A percentile compares a stretch with the other conserved stretches of the same genome.
phyloP scores from a whole-genome alignment of 352 stramenopile genomes.

The Phytopythium kandeliae region DNA sequence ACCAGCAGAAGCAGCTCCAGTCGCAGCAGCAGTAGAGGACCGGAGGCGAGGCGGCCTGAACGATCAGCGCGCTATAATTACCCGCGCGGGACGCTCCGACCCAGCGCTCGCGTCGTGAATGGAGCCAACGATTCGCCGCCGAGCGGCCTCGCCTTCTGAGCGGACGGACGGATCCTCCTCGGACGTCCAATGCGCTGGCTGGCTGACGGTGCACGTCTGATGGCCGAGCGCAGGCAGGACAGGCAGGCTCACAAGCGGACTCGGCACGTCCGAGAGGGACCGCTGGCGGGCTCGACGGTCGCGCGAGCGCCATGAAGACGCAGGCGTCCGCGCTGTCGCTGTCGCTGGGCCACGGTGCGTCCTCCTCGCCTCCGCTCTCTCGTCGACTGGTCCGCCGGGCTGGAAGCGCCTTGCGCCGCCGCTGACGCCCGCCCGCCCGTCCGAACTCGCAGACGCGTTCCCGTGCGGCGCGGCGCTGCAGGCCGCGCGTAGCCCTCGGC shows the following conservation, averaged over 20 bases:
- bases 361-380: not conserved
- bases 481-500: slow-evolving; percentile 38
- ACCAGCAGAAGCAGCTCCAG: slow-evolving; percentile 35
- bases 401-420: no score
- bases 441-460: slow-evolving; percentile 18
- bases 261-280: not conserved
- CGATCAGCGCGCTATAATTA: not conserved
- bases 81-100: not conserved
- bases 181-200: no score
- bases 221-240: no score
- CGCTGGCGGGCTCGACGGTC: not conserved
- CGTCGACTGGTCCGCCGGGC: no score
- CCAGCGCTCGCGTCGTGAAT: not conserved
- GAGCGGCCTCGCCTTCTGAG: not conserved
- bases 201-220: not conserved
- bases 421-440: no score
- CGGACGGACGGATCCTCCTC: not conserved
- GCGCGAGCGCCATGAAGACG: no score
- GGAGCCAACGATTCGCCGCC: slow-evolving; percentile 1
- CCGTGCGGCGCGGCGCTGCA: slow-evolving; percentile 42
- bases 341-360: slow-evolving; percentile 10
- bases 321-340: slow-evolving; percentile 6
- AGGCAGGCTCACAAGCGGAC: no score
- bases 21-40: slow-evolving; percentile 5
- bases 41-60: not conserved